These are phyloP conservation scores for Suillus ampliporus DNA, from an alignment of 768 basidiomycete species.

Conservation along the genomic window DNA sequence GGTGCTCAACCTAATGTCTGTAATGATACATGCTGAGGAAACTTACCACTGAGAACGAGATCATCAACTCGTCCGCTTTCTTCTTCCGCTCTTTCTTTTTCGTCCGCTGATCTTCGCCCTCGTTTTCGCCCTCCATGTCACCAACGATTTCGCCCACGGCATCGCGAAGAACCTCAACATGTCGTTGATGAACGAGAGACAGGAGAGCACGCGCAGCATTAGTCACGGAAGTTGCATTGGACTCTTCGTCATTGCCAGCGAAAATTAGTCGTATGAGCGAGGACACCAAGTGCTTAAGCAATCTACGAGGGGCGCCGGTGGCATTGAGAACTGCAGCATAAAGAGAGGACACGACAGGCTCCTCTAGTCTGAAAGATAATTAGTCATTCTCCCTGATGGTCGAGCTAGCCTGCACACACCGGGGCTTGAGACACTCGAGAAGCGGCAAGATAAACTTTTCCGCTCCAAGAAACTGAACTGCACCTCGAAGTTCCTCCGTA, in stretches of 20 bases:
- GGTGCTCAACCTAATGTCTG: neutral
- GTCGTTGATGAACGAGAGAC: conserved; percentile 66
- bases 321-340: conserved; percentile 39
- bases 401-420: conserved; percentile 38
- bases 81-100: conserved; percentile 42
- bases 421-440: conserved; percentile 44
- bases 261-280: conserved; percentile 29
- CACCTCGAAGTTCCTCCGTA: conserved; percentile 51
- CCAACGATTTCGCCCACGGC: conserved; percentile 45
- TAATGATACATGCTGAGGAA: neutral
- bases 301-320: conserved; percentile 21
- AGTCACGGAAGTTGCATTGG: conserved; percentile 3
- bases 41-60: conserved; percentile 64
- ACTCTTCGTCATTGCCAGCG: conserved; percentile 7
- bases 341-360: conserved; percentile 31
- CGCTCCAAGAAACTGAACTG: conserved; percentile 53
- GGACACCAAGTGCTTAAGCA: conserved; percentile 30
- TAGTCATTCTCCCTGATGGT: neutral
- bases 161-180: conserved; percentile 55
- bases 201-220: conserved; percentile 46
- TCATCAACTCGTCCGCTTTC: conserved; percentile 56
- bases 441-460: conserved; percentile 64
- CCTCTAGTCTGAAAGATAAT: conserved; percentile 35
- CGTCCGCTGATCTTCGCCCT: conserved; percentile 24
- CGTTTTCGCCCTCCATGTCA: conserved; percentile 18